Conservation (phyloP, 2,329 filamentous ascomycete species). For the Xylaria sp. region DNA sequence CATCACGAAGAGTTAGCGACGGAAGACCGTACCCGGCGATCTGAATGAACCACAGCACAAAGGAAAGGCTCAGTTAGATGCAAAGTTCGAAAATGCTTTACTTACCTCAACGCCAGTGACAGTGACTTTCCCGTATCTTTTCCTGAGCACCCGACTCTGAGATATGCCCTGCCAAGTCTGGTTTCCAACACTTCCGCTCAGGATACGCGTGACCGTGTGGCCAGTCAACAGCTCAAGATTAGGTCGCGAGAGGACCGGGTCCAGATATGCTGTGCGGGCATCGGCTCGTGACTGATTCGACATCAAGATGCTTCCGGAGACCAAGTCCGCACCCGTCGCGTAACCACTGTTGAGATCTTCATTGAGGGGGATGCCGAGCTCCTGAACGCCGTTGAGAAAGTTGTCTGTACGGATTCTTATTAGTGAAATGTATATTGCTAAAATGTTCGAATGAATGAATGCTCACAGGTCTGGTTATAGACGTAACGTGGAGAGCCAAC, state of each 20-base stretch:
- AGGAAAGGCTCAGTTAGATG: background rate
- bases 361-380: constrained; percentile 52
- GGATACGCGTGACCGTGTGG: constrained; percentile 54
- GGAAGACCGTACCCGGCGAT: background rate
- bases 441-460: constrained; percentile 27
- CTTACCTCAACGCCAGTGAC: constrained; percentile 55
- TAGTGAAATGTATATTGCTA: background rate
- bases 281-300: constrained; percentile 55
- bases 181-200: constrained; percentile 45
- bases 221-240: constrained; percentile 55
- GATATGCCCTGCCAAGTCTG: constrained; percentile 29
- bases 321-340: constrained; percentile 51
- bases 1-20: constrained; percentile 11
- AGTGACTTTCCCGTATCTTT: constrained; percentile 30
- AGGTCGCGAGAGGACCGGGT: constrained; percentile 50
- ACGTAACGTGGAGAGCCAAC: constrained; percentile 54
- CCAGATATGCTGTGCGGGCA: constrained; percentile 55
- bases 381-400: constrained; percentile 52
- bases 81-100: background rate
- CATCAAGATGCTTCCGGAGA: constrained; percentile 52
- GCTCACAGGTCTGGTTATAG: constrained; percentile 54
- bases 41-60: background rate
- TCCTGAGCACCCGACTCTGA: constrained; percentile 28
- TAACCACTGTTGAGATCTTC: constrained; percentile 54
- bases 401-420: constrained; percentile 44